Base-by-base conservation (phyloP, 345 rosid genomes). In the Eucalyptus marginata region DNA sequence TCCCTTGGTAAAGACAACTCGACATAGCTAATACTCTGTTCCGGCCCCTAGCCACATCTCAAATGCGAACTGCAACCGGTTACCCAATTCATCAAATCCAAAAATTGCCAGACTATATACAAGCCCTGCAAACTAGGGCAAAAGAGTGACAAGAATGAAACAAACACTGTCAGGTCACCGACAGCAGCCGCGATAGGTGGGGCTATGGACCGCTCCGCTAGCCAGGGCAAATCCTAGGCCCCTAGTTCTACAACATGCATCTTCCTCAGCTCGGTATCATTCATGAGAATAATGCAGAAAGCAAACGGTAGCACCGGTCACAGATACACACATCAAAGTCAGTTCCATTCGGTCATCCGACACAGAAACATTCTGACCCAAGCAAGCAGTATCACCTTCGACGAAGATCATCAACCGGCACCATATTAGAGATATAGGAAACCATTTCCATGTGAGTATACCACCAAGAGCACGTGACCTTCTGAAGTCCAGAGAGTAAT, bases 61-160 rank as follows among this genome's bases (percentile, higher is more conserved):
- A 6, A 36, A 10, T 20, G 3, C 2, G 8, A 20, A 20, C 47
- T 0, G 8, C 0, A 0, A 40, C 84, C 8, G 0, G 9, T 40
- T 10, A 24, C 84, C 84, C 47, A 40, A 76, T 40, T 76, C 47
- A 12, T 76, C 84, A 76, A 76, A 76, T 76, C 83, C 83, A 76
- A 76, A 76, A 22, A 2, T 76, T 40, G 27, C 43, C 46, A 40
- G 24, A 20, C 83, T 76, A 76, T 76, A 20, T 10, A 76, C 46
- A 76, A 40, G 84, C 47, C 24, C 84, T 40, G 43, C 83, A 40
- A 40, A 76, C 47, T 71, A 0, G 47, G 47, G 47, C 47, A 13
- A 18, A 36, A 40, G 83, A 6, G 47, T 20, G 47, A 3, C 27
- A 11, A 40, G 47, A 76, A 76, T 40, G 83, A 76, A 20, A 76